These are phyloP conservation scores for Wickerhamiella musiphila DNA, from an alignment of 805 yeast genomes.

Conservation along the genomic window DNA sequence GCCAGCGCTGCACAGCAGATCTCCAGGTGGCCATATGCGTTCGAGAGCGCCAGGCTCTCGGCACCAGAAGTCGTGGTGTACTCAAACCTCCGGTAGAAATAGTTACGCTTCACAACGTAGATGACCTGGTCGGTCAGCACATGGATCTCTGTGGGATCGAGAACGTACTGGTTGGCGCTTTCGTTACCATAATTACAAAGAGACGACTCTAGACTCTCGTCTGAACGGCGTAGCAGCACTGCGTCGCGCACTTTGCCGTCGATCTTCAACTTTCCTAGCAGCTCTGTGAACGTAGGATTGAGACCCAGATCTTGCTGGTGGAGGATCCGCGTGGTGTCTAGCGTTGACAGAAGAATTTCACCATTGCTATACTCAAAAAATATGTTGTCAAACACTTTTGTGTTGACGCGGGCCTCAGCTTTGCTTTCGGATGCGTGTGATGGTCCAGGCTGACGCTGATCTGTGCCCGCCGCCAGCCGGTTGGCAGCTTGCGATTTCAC, in stretches of 20 bases:
- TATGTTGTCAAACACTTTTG: no score
- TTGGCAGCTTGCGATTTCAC: background rate
- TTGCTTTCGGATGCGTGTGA: slow-evolving; percentile 6
- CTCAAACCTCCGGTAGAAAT: slow-evolving; percentile 65
- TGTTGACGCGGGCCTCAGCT: no score
- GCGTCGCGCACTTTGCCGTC: slow-evolving; percentile 54
- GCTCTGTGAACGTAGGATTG: slow-evolving; percentile 21
- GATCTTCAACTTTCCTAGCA: slow-evolving; percentile 36
- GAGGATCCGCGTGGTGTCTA: slow-evolving; percentile 64
- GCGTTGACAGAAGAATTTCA: no score
- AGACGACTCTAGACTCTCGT: slow-evolving; percentile 49
- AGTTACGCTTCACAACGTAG: slow-evolving; percentile 55
- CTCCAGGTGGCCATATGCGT: slow-evolving; percentile 73
- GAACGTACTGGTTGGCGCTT: slow-evolving; percentile 69
- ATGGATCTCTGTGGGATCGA: slow-evolving; percentile 53
- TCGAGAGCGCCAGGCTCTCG: slow-evolving; percentile 43
- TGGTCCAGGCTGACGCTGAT: slow-evolving; percentile 1
- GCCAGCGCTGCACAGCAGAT: slow-evolving; percentile 78
- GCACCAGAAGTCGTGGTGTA: slow-evolving; percentile 48
- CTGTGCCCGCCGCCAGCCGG: background rate
- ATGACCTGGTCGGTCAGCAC: slow-evolving; percentile 68
- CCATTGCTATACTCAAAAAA: no score
- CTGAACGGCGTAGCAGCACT: slow-evolving; percentile 51
- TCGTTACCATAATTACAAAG: slow-evolving; percentile 62
- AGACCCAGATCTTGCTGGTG: slow-evolving; percentile 37